Conservation (phyloP, 768 basidiomycete genomes). For the Boletus rubescentipes region DNA sequence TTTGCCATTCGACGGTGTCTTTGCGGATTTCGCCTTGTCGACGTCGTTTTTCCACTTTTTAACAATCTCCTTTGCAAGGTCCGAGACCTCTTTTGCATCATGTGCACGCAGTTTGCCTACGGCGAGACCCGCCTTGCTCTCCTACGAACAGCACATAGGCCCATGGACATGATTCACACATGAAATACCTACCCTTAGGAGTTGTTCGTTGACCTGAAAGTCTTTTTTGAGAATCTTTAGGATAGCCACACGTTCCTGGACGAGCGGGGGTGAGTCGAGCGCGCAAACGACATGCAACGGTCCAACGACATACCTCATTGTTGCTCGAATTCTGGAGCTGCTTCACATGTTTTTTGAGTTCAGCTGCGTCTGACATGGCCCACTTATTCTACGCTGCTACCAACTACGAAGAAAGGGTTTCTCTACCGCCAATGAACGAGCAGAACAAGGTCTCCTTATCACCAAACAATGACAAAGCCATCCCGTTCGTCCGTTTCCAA, state of each 20-base stretch:
- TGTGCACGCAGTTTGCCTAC: slow-evolving; percentile 87
- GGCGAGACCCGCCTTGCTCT: slow-evolving; percentile 89
- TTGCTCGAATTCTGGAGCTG: slow-evolving; percentile 64
- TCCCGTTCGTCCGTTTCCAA: background rate
- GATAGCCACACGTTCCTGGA: slow-evolving; percentile 65
- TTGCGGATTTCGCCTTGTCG: slow-evolving; percentile 57
- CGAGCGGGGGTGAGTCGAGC: background rate
- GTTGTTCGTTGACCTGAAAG: slow-evolving; percentile 64
- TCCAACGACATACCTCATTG: slow-evolving; percentile 48
- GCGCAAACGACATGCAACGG: background rate
- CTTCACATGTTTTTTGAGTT: slow-evolving; percentile 81
- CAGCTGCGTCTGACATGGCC: slow-evolving; percentile 41
- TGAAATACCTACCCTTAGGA: slow-evolving; percentile 64
- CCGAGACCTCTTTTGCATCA: slow-evolving; percentile 67
- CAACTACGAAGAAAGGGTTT: slow-evolving; percentile 3
- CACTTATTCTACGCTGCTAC: slow-evolving; percentile 22
- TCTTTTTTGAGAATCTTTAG: slow-evolving; percentile 64
- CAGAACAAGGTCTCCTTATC: background rate
- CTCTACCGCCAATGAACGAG: background rate
- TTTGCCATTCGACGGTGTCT: slow-evolving; percentile 21
- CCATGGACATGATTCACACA: slow-evolving; percentile 1
- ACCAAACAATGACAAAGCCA: slow-evolving; percentile 25
- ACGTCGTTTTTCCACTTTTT: slow-evolving; percentile 91
- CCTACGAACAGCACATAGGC: slow-evolving; percentile 43
- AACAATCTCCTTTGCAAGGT: slow-evolving; percentile 87